Evolutionary conservation across 345 rosid genomes (phyloP).

Genomic region (Lagerstroemia speciosa): DNA sequence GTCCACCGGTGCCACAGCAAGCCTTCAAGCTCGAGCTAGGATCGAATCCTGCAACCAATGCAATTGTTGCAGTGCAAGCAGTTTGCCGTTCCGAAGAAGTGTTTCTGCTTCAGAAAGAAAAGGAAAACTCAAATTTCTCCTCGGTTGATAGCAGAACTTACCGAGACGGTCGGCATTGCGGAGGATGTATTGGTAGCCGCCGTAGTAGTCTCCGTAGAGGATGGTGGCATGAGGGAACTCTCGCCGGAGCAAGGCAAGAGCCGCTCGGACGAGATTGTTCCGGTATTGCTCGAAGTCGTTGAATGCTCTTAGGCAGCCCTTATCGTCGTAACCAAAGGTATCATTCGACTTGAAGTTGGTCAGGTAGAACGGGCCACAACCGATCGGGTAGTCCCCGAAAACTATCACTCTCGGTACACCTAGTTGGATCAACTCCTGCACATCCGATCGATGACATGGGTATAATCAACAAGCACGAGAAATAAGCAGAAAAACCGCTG

Average conservation of each 20-base stretch:
- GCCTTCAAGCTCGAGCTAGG: conserved; percentile 6
- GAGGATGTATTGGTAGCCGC: conserved; percentile 11
- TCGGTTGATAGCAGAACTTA: not conserved
- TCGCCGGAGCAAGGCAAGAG: conserved; percentile 10
- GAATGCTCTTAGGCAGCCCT: conserved; percentile 10
- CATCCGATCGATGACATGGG: not conserved
- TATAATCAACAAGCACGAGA: not conserved
- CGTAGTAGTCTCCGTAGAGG: conserved; percentile 16
- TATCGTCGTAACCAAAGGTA: conserved; percentile 9
- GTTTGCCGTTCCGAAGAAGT: not conserved
- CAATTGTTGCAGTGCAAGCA: not conserved
- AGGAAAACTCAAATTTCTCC: not conserved
- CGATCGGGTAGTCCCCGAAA: conserved; percentile 14
- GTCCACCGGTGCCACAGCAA: conserved; percentile 18
- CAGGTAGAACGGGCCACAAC: conserved; percentile 12
- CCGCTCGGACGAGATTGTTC: conserved; percentile 5
- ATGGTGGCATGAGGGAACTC: conserved; percentile 13
- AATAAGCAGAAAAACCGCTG: not conserved
- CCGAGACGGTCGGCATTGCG: not conserved
- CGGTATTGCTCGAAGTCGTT: conserved; percentile 12
- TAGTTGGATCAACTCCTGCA: conserved; percentile 11
- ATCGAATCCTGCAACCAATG: conserved; percentile 6
- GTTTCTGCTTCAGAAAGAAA: too few relatives aligned
- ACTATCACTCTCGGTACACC: conserved; percentile 10
- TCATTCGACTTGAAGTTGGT: conserved; percentile 3